Evolutionary conservation across 2,329 filamentous ascomycete species (phyloP).

Genomic region (Rutstroemia sp.): DNA sequence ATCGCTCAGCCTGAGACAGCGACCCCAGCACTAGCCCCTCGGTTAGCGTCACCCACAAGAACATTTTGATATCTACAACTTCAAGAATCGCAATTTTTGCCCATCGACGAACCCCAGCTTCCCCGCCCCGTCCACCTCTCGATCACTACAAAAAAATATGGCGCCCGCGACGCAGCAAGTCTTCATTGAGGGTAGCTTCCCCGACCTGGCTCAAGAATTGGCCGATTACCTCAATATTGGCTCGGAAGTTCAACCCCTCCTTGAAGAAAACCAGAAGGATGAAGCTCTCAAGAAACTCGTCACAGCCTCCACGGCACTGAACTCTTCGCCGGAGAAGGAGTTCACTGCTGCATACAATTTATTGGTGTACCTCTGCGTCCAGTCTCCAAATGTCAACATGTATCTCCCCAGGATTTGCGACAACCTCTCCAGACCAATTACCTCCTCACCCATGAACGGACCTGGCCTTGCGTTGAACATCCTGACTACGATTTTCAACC

Average conservation of each 20-base stretch:
- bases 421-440: slow-evolving; percentile 81
- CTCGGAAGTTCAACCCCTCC: slow-evolving; percentile 61
- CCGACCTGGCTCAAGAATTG: slow-evolving; percentile 90
- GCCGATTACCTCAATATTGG: slow-evolving; percentile 83
- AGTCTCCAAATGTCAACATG: slow-evolving; percentile 77
- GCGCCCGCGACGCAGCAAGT: slow-evolving; percentile 37
- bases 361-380: slow-evolving; percentile 84
- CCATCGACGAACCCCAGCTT: slow-evolving; percentile 5
- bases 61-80: slow-evolving; percentile 9
- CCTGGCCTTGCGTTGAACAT: slow-evolving; percentile 80
- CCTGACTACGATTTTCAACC: slow-evolving; percentile 94
- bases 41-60: slow-evolving; percentile 11
- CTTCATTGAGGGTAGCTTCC: slow-evolving; percentile 85
- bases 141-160: slow-evolving; percentile 16
- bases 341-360: slow-evolving; percentile 96
- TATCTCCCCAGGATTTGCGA: slow-evolving; percentile 83
- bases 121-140: slow-evolving; percentile 6
- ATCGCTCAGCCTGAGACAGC: background rate
- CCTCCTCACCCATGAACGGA: slow-evolving; percentile 78
- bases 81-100: slow-evolving; percentile 11
- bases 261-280: slow-evolving; percentile 67
- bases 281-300: slow-evolving; percentile 87
- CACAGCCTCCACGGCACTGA: slow-evolving; percentile 67
- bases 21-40: slow-evolving; percentile 9
- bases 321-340: slow-evolving; percentile 88